Evolutionary conservation across 371 early-diverging fungal genomes (phyloP).

Genomic region (Mucor lusitanicus): DNA sequence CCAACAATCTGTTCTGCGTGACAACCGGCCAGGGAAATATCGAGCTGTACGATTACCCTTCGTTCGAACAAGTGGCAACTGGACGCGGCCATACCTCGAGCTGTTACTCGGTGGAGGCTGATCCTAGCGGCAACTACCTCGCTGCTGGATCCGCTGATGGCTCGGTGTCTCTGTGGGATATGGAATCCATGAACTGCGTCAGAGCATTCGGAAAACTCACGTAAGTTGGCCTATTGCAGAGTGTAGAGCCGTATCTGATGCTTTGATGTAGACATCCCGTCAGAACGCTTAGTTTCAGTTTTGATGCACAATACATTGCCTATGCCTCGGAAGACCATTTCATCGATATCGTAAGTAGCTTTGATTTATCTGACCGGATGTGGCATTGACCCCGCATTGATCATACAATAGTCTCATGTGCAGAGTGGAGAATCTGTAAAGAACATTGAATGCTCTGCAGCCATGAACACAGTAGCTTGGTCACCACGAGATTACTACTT

Average conservation of each 20-base stretch:
- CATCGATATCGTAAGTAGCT: slow-evolving; percentile 71
- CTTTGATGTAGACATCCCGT: slow-evolving; percentile 70
- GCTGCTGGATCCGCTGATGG: slow-evolving; percentile 84
- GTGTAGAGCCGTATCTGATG: neutral
- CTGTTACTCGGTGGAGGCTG: slow-evolving; percentile 82
- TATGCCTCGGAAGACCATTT: slow-evolving; percentile 80
- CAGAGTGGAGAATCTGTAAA: slow-evolving; percentile 77
- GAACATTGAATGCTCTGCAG: slow-evolving; percentile 67
- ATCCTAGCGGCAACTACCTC: slow-evolving; percentile 76
- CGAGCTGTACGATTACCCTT: slow-evolving; percentile 67
- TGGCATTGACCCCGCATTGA: neutral
- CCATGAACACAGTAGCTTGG: slow-evolving; percentile 85
- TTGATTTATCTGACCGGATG: neutral
- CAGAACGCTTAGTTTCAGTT: slow-evolving; percentile 80
- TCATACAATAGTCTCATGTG: slow-evolving; percentile 60
- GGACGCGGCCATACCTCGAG: slow-evolving; percentile 81
- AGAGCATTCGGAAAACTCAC: slow-evolving; percentile 70
- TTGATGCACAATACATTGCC: slow-evolving; percentile 84
- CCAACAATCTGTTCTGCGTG: slow-evolving; percentile 75
- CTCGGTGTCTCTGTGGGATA: slow-evolving; percentile 75
- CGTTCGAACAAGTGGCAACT: slow-evolving; percentile 56
- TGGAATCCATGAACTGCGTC: slow-evolving; percentile 64
- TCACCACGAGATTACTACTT: slow-evolving; percentile 78
- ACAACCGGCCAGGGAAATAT: slow-evolving; percentile 81
- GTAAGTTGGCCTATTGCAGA: slow-evolving; percentile 39